Percentiles rank a stretch among this genome's conserved stretches.
phyloP scores from a whole-genome alignment of 768 basidiomycete species.

The Neoboletus subvelutipes region DNA sequence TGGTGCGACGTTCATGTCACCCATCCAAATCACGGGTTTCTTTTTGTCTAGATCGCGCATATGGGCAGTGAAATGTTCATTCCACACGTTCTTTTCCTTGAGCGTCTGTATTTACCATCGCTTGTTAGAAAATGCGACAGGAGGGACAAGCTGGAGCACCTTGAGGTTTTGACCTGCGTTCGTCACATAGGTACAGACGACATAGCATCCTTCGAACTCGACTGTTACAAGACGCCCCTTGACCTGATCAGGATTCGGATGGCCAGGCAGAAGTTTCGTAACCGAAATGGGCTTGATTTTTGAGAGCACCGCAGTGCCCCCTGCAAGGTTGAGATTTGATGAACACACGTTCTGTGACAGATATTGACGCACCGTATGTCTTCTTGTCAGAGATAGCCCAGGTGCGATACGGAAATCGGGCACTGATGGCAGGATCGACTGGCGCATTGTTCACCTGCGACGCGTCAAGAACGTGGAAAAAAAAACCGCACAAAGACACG shows the following conservation, averaged over 20 bases:
- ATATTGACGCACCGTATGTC: constrained; percentile 58
- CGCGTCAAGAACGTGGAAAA: constrained; percentile 5
- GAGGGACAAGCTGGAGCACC: constrained; percentile 37
- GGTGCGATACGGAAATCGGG: constrained; percentile 65
- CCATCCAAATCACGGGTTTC: constrained; percentile 87
- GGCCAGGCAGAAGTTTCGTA: constrained; percentile 66
- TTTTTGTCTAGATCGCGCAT: constrained; percentile 68
- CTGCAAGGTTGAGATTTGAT: constrained; percentile 38
- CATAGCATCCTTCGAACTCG: constrained; percentile 69
- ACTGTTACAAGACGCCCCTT: constrained; percentile 80
- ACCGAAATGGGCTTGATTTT: constrained; percentile 72
- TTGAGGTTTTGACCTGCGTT: constrained; percentile 80
- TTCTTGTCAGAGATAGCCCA: constrained; percentile 82
- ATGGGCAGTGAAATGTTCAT: constrained; percentile 70
- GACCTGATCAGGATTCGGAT: constrained; percentile 59
- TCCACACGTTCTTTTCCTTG: constrained; percentile 76
- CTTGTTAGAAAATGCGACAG: neutral
- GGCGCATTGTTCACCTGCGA: constrained; percentile 69
- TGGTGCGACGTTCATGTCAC: constrained; percentile 86
- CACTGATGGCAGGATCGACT: constrained; percentile 53
- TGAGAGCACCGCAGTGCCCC: constrained; percentile 79
- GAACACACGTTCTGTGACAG: neutral
- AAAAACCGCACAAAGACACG: neutral
- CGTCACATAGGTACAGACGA: constrained; percentile 81
- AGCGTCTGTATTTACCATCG: constrained; percentile 51